Evolutionary conservation across 2,329 filamentous ascomycete genomes (phyloP).

Genomic region (Fusarium succisae): DNA sequence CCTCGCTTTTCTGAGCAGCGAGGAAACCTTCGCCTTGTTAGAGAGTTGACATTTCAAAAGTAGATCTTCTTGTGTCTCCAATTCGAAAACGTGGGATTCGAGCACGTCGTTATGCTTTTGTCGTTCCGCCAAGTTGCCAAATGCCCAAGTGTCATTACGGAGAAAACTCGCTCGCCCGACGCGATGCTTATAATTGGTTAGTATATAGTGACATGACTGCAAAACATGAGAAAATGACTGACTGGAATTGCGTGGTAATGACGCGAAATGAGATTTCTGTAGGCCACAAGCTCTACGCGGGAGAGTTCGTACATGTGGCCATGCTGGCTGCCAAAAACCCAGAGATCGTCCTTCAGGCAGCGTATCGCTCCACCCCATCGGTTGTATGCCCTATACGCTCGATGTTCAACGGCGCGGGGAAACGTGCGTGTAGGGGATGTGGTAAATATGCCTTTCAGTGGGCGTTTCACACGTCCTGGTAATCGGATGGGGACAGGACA

Average conservation of each 20-base stretch:
- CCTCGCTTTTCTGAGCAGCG: rapidly evolving
- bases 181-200: too few species aligned
- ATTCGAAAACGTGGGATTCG: too few species aligned
- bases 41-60: too few species aligned
- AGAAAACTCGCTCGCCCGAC: too few species aligned
- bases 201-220: rapidly evolving
- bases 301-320: background rate
- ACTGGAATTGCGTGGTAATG: too few species aligned
- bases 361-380: background rate
- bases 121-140: too few species aligned
- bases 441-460: too few species aligned
- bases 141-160: too few species aligned
- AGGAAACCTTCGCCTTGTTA: rapidly evolving
- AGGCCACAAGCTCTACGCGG: background rate
- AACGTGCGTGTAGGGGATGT: rapidly evolving
- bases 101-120: too few species aligned
- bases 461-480: background rate
- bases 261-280: background rate
- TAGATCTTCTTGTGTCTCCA: too few species aligned
- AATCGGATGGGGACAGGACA: rapidly evolving
- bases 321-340: background rate
- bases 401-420: background rate
- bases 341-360: background rate
- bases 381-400: background rate
- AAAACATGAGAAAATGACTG: too few species aligned